These are phyloP conservation scores for Musa beccarii DNA, from an alignment of 176 grass and related monocot species.

Conservation along the genomic window DNA sequence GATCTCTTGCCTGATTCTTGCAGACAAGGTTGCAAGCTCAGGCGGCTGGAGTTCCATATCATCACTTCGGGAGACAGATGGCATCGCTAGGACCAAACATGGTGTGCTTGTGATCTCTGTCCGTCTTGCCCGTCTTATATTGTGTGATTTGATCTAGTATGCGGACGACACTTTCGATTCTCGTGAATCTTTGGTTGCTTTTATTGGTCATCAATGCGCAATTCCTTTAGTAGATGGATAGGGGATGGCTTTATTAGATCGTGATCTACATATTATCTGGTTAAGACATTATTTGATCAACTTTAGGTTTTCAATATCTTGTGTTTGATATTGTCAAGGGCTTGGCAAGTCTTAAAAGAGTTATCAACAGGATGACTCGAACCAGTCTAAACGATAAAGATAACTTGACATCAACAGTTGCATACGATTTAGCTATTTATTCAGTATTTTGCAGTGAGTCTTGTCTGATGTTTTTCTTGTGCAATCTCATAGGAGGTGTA, in stretches of 20 bases:
- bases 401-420: neutral
- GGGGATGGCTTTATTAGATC: too few species aligned
- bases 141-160: neutral
- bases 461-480: neutral
- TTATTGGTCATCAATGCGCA: neutral
- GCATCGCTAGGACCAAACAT: slow-evolving; percentile 46
- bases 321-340: too few species aligned
- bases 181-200: neutral
- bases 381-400: neutral
- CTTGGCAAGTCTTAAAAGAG: too few species aligned
- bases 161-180: neutral
- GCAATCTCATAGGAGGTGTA: neutral
- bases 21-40: slow-evolving; percentile 92
- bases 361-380: too few species aligned
- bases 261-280: too few species aligned
- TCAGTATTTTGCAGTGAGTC: neutral
- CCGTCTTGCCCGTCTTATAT: neutral
- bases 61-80: slow-evolving; percentile 42
- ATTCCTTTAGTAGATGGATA: neutral
- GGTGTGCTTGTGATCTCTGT: slow-evolving; percentile 27
- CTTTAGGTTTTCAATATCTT: too few species aligned
- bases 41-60: slow-evolving; percentile 73
- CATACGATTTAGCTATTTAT: neutral
- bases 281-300: too few species aligned
- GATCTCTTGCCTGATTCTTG: neutral